Evolutionary conservation across 2,329 filamentous ascomycete genomes (phyloP).

Genomic region (Phoma sp.): DNA sequence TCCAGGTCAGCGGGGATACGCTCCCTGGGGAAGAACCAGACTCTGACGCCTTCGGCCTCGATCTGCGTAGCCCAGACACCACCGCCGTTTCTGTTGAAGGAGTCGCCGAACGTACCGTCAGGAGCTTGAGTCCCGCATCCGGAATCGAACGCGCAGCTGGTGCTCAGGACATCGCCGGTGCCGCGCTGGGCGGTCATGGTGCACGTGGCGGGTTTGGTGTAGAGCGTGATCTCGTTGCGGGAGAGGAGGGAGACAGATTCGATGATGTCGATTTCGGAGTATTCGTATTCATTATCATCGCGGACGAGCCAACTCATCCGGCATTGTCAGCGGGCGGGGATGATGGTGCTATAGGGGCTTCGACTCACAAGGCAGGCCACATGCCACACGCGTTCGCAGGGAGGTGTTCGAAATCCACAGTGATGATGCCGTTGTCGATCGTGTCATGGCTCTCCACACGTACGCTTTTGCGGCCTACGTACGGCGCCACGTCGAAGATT

Average conservation of each 20-base stretch:
- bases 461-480: constrained; percentile 31
- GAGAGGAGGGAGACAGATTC: constrained; percentile 45
- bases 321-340: neutral
- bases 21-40: constrained; percentile 59
- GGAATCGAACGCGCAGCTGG: neutral
- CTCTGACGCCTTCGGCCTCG: constrained; percentile 53
- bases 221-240: constrained; percentile 29
- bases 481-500: neutral
- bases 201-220: constrained; percentile 15
- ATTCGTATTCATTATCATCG: constrained; percentile 39
- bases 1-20: constrained; percentile 55
- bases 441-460: constrained; percentile 28
- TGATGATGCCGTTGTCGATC: constrained; percentile 33
- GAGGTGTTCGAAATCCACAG: constrained; percentile 39
- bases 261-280: constrained; percentile 53
- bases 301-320: constrained; percentile 47
- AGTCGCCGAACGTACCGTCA: constrained; percentile 22
- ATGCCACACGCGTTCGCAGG: constrained; percentile 36
- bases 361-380: constrained; percentile 41
- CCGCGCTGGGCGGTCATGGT: constrained; percentile 8
- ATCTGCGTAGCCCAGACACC: constrained; percentile 59
- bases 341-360: too few relatives aligned
- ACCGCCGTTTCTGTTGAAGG: constrained; percentile 45
- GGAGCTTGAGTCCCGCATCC: constrained; percentile 19
- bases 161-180: constrained; percentile 1